These are phyloP conservation scores for Colletotrichum sp. DNA, from an alignment of 2,329 filamentous ascomycete species.

Conservation along the genomic window DNA sequence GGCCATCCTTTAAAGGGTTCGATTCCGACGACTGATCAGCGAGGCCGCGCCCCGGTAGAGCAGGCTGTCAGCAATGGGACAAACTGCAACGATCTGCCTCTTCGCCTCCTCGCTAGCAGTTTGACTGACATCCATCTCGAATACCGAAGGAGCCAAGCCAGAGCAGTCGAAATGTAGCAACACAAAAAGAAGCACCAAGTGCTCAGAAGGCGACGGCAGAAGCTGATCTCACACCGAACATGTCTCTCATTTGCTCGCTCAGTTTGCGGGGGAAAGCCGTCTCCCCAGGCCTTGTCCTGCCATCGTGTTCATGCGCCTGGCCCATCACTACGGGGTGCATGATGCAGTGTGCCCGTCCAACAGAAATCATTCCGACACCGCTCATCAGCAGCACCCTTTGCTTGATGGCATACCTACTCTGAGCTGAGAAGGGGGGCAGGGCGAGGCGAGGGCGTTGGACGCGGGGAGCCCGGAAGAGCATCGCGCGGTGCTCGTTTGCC, in stretches of 20 bases:
- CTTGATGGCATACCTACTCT: not conserved
- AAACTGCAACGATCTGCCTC: not conserved
- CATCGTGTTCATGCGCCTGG: not conserved
- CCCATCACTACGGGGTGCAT: constrained; percentile 10
- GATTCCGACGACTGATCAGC: not conserved
- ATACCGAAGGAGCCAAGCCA: not conserved
- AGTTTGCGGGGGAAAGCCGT: not conserved
- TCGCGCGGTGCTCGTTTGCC: not conserved
- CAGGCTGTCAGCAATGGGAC: not conserved
- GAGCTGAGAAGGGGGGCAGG: constrained; percentile 3
- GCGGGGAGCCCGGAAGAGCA: not conserved
- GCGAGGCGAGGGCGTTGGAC: not conserved
- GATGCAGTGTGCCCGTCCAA: not conserved
- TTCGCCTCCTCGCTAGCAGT: not conserved
- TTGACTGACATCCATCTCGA: not conserved
- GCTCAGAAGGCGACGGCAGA: not conserved
- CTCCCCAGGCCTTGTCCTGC: not conserved
- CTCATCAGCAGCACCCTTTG: not conserved
- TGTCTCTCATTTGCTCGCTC: not conserved
- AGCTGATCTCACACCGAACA: not conserved
- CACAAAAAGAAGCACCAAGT: not conserved
- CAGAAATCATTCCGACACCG: constrained; percentile 10
- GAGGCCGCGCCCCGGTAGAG: not conserved
- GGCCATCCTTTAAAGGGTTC: not conserved
- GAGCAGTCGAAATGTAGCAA: not conserved